Evolutionary conservation across 345 rosid species (phyloP), one percentile per base, ranked within the genome.

Genomic region (Euphorbia tirucalli): DNA sequence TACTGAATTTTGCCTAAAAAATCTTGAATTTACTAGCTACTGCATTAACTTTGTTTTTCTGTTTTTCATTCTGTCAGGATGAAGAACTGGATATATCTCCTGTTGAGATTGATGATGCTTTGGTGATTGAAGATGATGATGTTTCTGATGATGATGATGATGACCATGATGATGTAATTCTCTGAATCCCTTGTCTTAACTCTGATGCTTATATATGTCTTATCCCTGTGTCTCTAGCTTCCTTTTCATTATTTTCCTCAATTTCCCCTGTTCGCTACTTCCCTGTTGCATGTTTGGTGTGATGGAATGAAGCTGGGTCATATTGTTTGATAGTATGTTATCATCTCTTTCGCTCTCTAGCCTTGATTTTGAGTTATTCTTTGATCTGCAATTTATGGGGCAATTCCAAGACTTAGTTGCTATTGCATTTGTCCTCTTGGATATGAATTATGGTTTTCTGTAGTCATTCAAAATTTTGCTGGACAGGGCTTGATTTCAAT

Each of bases 121-220:
- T 93, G 84, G 91, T 96, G 81, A 93, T 96, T 75, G 99, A 95
- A 84, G 99, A 93, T 82, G 99, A 92, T 70, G 99, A 91, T 76
- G 84, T 96, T 61, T 96, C 98, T 65, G 97, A 89, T 65, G 98
- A 96, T 59, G 99, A 93, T 35, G 96, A 92, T 64, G 96, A 87
- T 55, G 98, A 95, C 68, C 88, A 93, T 68, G 96, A 93, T 72
- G 99, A 91, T 78, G 99, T 91, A 88, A 96, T 85, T 31, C 46
- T 84, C 58, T 66, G 49, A 44, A 21, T 46, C 27, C 28, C 63
- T 24, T 27, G 11, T 16, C 13, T 24, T n/a, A 28, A 46, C 52
- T 11, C 35, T 28, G 64, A 50, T 19, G 0, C 49, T 30, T 0
- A 10, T 41, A 16, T 28, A 52, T n/a, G 32, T 24, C 48, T 39